These are phyloP conservation scores for Colletotrichum aenigma DNA, from an alignment of 2,329 filamentous ascomycete species.

Conservation along the genomic window DNA sequence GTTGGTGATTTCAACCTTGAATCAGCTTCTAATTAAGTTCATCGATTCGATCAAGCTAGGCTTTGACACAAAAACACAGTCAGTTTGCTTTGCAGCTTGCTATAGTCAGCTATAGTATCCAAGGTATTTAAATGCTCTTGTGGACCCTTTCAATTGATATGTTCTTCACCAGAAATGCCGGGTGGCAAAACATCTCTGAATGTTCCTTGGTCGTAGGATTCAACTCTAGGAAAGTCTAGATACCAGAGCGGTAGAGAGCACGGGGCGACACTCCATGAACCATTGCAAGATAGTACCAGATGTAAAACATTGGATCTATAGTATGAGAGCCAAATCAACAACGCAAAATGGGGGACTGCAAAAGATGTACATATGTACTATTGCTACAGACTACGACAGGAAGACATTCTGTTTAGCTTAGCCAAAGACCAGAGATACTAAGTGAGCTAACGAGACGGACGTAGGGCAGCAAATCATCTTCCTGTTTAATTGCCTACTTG, in stretches of 20 bases:
- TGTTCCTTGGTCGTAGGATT: neutral
- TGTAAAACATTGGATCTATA: neutral
- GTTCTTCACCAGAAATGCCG: neutral
- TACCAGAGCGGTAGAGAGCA: neutral
- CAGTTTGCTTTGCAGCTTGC: neutral
- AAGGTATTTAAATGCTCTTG: neutral
- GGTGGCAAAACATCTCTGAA: no score
- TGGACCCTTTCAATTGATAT: neutral
- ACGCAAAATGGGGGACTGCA: neutral
- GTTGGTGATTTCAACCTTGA: neutral
- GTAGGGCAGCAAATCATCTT: no score
- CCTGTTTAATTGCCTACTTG: neutral
- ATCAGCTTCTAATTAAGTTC: neutral
- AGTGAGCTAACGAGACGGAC: neutral
- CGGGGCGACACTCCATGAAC: neutral
- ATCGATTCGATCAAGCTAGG: neutral
- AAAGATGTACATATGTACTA: accelerated
- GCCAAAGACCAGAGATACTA: neutral
- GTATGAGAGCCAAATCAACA: neutral
- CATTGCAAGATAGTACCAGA: neutral
- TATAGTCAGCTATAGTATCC: no score
- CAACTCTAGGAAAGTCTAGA: neutral
- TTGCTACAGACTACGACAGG: neutral
- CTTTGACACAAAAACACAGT: neutral
- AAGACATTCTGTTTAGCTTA: neutral